A percentile compares a stretch with the other conserved stretches of the same genome.
These are phyloP conservation scores for Fusarium globosum DNA, from an alignment of 2,329 filamentous ascomycete species.

Conservation along the genomic window DNA sequence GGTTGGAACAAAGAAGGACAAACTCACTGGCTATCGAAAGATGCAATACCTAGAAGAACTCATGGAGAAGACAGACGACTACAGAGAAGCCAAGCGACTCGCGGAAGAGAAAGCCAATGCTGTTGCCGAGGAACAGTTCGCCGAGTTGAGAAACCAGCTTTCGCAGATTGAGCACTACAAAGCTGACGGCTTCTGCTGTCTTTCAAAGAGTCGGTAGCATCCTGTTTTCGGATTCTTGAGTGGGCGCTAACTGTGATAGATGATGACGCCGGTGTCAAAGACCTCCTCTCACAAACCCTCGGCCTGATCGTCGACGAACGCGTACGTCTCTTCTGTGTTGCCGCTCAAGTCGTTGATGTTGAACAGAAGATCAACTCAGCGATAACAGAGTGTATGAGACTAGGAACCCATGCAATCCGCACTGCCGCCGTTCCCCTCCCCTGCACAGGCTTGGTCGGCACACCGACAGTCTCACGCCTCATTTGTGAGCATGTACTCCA, in stretches of 20 bases:
- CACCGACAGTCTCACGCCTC: conserved; percentile 42
- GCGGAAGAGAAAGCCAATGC: conserved; percentile 38
- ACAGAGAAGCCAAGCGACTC: conserved; percentile 39
- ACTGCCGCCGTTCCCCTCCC: conserved; percentile 42
- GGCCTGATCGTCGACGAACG: conserved; percentile 45
- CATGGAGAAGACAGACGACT: conserved; percentile 43
- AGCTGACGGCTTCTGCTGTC: conserved; percentile 41
- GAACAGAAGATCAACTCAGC: conserved; percentile 47
- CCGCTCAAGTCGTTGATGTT: conserved; percentile 46
- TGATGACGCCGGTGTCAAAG: conserved; percentile 39
- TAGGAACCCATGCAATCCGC: conserved; percentile 44
- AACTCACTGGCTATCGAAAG: conserved; percentile 38
- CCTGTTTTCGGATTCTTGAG: fast-evolving
- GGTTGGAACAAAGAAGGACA: conserved; percentile 43
- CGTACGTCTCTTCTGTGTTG: conserved; percentile 47
- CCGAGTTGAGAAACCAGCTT: conserved; percentile 37
- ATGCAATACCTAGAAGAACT: conserved; percentile 36
- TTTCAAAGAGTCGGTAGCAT: conserved; percentile 31
- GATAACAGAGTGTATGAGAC: conserved; percentile 46
- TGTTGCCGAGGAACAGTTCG: conserved; percentile 39
- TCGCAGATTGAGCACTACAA: conserved; percentile 45
- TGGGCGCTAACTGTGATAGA: conserved; percentile 5
- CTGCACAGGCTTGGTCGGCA: conserved; percentile 40
- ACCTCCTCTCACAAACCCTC: conserved; percentile 43
- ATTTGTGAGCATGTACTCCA: conserved; percentile 45